These are phyloP conservation scores for Candida sphagnicola DNA, from an alignment of 805 yeast genomes.

Conservation along the genomic window DNA sequence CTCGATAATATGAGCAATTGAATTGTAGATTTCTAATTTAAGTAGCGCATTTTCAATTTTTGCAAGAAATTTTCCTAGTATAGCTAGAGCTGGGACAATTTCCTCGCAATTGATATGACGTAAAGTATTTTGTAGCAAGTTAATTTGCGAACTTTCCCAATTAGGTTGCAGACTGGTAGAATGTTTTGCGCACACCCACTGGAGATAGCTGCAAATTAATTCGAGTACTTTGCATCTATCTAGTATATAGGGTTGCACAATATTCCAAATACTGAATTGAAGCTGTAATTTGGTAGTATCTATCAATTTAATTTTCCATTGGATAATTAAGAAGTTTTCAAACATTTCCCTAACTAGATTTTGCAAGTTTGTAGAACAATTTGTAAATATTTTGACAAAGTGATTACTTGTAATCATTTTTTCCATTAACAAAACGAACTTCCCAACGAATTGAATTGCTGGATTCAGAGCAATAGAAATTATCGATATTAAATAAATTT, in stretches of 20 bases:
- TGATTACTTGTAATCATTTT: constrained; percentile 36
- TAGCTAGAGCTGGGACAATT: constrained; percentile 26
- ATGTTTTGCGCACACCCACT: constrained; percentile 21
- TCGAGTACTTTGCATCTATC: constrained; percentile 26
- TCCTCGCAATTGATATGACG: constrained; percentile 22
- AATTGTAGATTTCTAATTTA: constrained; percentile 23
- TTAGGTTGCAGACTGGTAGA: constrained; percentile 4
- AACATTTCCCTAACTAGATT: constrained; percentile 37
- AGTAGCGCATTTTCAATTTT: constrained; percentile 12
- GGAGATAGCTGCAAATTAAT: constrained; percentile 28
- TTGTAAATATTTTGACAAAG: constrained; percentile 25
- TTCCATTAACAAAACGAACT: constrained; percentile 38
- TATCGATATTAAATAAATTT: constrained; percentile 10
- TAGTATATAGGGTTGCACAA: constrained; percentile 26
- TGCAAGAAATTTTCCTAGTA: constrained; percentile 31
- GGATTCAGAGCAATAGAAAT: constrained; percentile 26
- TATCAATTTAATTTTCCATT: constrained; percentile 6
- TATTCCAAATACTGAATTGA: constrained; percentile 35
- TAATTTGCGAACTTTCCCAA: constrained; percentile 13
- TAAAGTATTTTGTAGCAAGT: constrained; percentile 14
- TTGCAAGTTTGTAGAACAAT: constrained; percentile 15
- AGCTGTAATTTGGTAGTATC: no score
- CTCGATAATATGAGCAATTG: constrained; percentile 16
- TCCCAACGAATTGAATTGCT: constrained; percentile 26
- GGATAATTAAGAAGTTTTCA: constrained; percentile 1